phyloP scores from a whole-genome alignment of 441 rosid species.

The Mallotus repandus region DNA sequence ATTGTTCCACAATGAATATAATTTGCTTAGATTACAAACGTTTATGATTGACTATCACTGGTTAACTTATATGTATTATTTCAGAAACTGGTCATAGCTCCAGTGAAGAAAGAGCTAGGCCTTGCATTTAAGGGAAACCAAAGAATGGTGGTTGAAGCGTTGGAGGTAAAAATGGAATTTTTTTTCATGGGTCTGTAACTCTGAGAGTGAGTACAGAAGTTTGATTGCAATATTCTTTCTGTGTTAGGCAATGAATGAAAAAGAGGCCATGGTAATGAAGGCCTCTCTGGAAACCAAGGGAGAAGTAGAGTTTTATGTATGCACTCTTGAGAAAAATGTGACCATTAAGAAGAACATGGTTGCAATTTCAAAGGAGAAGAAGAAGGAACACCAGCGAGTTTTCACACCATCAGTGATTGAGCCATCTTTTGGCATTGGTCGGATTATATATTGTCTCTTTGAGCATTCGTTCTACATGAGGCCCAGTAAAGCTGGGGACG shows the following conservation, averaged over 20 bases:
- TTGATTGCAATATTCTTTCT: neutral
- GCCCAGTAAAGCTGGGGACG: slow-evolving; percentile 67
- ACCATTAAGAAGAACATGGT: slow-evolving; percentile 60
- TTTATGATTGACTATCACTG: neutral
- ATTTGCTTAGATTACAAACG: neutral
- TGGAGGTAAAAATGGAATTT: slow-evolving; percentile 49
- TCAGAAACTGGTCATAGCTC: slow-evolving; percentile 62
- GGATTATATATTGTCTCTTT: slow-evolving; percentile 68
- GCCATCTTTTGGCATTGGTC: slow-evolving; percentile 72
- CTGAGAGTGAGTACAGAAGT: neutral
- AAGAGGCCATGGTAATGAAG: slow-evolving; percentile 67
- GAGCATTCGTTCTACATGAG: slow-evolving; percentile 70
- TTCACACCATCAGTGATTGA: slow-evolving; percentile 77
- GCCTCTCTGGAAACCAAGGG: slow-evolving; percentile 59
- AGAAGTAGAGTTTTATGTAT: slow-evolving; percentile 58
- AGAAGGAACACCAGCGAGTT: slow-evolving; percentile 66
- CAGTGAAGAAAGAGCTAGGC: slow-evolving; percentile 70
- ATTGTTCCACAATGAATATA: neutral
- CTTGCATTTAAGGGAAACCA: slow-evolving; percentile 66
- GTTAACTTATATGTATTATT: slow-evolving; percentile 13
- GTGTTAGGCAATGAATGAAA: slow-evolving; percentile 55
- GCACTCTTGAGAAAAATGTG: slow-evolving; percentile 53
- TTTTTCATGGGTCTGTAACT: neutral
- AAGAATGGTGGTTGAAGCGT: slow-evolving; percentile 63
- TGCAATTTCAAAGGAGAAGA: slow-evolving; percentile 68